Evolutionary conservation across 768 basidiomycete genomes (phyloP).

Genomic region (Tulasnella sp.): DNA sequence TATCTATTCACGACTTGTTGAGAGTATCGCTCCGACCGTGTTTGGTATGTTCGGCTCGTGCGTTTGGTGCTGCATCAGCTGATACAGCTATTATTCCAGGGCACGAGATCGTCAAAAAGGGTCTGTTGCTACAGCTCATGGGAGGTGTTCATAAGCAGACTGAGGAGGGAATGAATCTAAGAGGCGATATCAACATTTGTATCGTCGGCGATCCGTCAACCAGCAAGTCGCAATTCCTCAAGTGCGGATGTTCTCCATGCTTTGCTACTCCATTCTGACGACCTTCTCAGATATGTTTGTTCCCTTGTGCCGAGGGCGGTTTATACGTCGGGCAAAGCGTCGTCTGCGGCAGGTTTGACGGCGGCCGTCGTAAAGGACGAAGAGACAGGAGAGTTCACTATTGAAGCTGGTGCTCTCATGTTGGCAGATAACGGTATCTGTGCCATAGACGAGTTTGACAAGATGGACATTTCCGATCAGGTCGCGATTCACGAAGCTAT

Average conservation of each 20-base stretch:
- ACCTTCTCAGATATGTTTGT: slow-evolving; percentile 68
- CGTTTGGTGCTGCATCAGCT: not conserved
- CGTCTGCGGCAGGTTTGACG: slow-evolving; percentile 95
- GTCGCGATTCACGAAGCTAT: slow-evolving; percentile 99
- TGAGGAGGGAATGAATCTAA: slow-evolving; percentile 90
- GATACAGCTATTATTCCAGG: slow-evolving; percentile 27
- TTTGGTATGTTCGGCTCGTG: slow-evolving; percentile 39
- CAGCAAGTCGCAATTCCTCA: slow-evolving; percentile 96
- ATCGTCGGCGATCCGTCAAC: slow-evolving; percentile 96
- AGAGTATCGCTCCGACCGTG: slow-evolving; percentile 93
- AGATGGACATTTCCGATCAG: slow-evolving; percentile 98
- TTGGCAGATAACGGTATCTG: slow-evolving; percentile 99
- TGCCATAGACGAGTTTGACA: slow-evolving; percentile 99
- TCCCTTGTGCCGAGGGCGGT: slow-evolving; percentile 96
- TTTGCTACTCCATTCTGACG: not conserved
- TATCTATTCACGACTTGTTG: slow-evolving; percentile 87
- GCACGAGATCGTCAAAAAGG: slow-evolving; percentile 98
- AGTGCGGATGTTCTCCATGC: slow-evolving; percentile 54
- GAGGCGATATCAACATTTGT: slow-evolving; percentile 97
- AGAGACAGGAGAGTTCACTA: slow-evolving; percentile 98
- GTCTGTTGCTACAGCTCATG: slow-evolving; percentile 89
- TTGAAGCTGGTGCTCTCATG: slow-evolving; percentile 98
- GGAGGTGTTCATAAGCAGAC: slow-evolving; percentile 98
- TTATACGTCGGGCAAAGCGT: slow-evolving; percentile 98
- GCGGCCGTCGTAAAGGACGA: slow-evolving; percentile 98